Base-by-base conservation (phyloP, 148 eudicot species). In the Silene uniflora region DNA sequence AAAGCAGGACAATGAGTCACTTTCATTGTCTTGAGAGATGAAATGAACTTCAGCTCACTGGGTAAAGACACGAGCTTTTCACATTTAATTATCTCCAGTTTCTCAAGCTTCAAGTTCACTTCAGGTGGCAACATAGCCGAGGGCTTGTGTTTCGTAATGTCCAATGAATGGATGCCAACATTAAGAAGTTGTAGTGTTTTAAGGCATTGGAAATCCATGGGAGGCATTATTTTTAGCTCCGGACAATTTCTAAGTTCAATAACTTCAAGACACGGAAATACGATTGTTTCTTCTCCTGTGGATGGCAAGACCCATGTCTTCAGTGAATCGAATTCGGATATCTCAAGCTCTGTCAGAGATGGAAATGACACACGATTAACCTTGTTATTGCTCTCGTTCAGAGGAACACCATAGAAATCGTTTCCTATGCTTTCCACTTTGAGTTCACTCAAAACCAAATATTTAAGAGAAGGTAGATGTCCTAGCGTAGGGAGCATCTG, bases 241-340 rank as follows among this genome's bases (percentile, higher is more conserved):
- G 44, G 71, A 35, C 64, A 75, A 29, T 23, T 7, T 18, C 2
- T 18, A 25, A 66, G 13, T 6, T 18, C 8, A 7, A 74, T 24
- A 46, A 29, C 8, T 24, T 63, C 77, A 74, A 74, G 77, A 12
- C 22, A 4, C 14, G 69, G 77, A 63, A 74, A 74, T 8, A 56
- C 44, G 16, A 0, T 47, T 62, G 44, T 3, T 4, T 16, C 21
- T 10, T 21, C 7, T 7, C 27, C 22, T n/a, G n/a, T n/a, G n/a
- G n/a, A n/a, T n/a, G n/a, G n/a, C n/a, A n/a, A n/a, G n/a, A n/a
- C n/a, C n/a, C n/a, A n/a, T n/a, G n/a, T n/a, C n/a, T n/a, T n/a
- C n/a, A n/a, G n/a, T n/a, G n/a, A n/a, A n/a, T n/a, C n/a, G n/a
- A n/a, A n/a, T n/a, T n/a, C n/a, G n/a, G n/a, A n/a, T n/a, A n/a